phyloP scores from a whole-genome alignment of 192 early-diverging fungal genomes.

The Rhizophagus prolifer region DNA sequence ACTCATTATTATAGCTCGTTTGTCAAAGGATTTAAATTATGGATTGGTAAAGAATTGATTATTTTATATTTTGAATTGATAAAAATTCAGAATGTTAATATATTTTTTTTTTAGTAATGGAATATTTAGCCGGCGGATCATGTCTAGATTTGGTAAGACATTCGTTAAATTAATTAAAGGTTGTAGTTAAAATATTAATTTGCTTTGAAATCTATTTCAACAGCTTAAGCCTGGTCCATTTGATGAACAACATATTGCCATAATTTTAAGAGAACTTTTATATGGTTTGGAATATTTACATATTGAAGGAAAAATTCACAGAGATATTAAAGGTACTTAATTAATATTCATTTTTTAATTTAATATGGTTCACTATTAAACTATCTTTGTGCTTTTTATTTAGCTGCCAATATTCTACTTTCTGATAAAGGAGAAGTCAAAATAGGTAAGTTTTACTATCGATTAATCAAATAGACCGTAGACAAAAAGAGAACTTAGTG shows the following conservation, averaged over 20 bases:
- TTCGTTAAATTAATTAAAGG: no score
- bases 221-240: slow-evolving; percentile 49
- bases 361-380: neutral
- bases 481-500: no score
- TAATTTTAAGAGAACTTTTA: slow-evolving; percentile 82
- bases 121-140: slow-evolving; percentile 52
- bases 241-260: slow-evolving; percentile 45
- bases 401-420: slow-evolving; percentile 82
- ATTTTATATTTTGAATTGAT: neutral
- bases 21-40: slow-evolving; percentile 51
- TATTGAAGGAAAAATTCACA: slow-evolving; percentile 83
- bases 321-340: slow-evolving; percentile 87
- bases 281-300: slow-evolving; percentile 92
- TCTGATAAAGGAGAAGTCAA: slow-evolving; percentile 45
- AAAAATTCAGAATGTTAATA: slow-evolving; percentile 14
- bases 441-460: slow-evolving; percentile 33
- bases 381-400: neutral
- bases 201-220: neutral
- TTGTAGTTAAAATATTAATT: neutral
- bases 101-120: slow-evolving; percentile 45
- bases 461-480: neutral
- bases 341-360: neutral
- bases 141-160: slow-evolving; percentile 47
- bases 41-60: slow-evolving; percentile 44
- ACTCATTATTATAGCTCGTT: slow-evolving; percentile 51